A percentile compares a stretch with the other conserved stretches of the same genome.
Evolutionary conservation across 495 filamentous ascomycete genomes (phyloP).

Genomic region (Neurospora sp.): DNA sequence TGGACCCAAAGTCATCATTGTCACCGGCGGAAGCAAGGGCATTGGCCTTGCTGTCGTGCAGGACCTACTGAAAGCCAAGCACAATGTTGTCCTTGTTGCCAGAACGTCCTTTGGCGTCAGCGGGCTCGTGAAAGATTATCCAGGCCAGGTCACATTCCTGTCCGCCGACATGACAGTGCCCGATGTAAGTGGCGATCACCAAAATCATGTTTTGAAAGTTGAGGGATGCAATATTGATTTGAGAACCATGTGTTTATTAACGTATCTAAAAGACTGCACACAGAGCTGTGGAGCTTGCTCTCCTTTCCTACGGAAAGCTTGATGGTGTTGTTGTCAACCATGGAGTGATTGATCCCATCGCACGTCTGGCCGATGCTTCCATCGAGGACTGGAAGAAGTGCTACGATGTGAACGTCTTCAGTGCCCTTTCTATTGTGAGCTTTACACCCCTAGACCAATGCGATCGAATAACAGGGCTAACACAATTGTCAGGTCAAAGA

Average conservation of each 20-base stretch:
- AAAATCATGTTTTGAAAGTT: neutral
- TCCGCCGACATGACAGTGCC: constrained; percentile 65
- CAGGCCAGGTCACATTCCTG: constrained; percentile 58
- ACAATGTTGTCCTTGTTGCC: constrained; percentile 70
- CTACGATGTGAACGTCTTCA: constrained; percentile 80
- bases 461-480: neutral
- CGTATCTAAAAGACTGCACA: constrained; percentile 38
- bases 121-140: constrained; percentile 53
- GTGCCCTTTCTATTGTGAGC: constrained; percentile 64
- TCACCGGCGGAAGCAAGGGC: constrained; percentile 65
- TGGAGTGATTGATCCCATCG: constrained; percentile 69
- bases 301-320: constrained; percentile 56
- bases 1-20: constrained; percentile 49
- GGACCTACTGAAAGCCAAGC: constrained; percentile 54
- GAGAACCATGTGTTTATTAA: neutral
- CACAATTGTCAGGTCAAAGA: constrained; percentile 51
- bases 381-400: constrained; percentile 62
- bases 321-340: constrained; percentile 87
- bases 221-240: neutral
- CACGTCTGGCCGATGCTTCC: constrained; percentile 52
- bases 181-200: constrained; percentile 27
- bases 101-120: constrained; percentile 58
- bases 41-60: constrained; percentile 73
- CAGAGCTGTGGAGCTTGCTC: constrained; percentile 51
- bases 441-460: neutral